A percentile compares a stretch with the other conserved stretches of the same genome.
These are phyloP conservation scores for Urochloa ruziziensis DNA, from an alignment of 176 grass and related monocot genomes.

Conservation along the genomic window DNA sequence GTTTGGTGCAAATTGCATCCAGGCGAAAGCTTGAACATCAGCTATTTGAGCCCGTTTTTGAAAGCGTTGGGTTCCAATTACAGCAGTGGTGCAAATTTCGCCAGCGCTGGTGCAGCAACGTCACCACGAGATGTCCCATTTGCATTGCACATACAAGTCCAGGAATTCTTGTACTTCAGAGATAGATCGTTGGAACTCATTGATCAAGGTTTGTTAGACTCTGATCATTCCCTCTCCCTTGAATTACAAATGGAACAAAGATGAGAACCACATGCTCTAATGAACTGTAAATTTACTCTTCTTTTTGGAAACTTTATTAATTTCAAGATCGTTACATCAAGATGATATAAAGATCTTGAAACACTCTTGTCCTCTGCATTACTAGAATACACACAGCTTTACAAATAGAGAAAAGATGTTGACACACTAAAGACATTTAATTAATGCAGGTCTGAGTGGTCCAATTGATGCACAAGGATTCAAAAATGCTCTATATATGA, in stretches of 20 bases:
- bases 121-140: constrained; percentile 51
- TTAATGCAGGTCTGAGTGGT: constrained; percentile 49
- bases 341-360: no score
- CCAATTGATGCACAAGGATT: constrained; percentile 49
- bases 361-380: no score
- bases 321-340: no score
- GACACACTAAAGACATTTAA: no score
- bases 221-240: background rate
- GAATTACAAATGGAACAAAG: background rate
- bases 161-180: constrained; percentile 74
- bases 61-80: constrained; percentile 76
- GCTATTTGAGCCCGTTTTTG: constrained; percentile 76
- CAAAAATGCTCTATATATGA: constrained; percentile 63
- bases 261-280: background rate
- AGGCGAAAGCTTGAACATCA: constrained; percentile 84
- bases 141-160: constrained; percentile 64
- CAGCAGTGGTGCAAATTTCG: constrained; percentile 82
- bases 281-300: constrained; percentile 2
- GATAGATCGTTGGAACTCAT: constrained; percentile 74
- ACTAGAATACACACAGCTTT: no score
- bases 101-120: constrained; percentile 54
- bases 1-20: background rate
- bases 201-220: constrained; percentile 38
- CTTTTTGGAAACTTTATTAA: no score
- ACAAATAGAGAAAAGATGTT: no score